Percentiles rank a stretch among this genome's conserved stretches.
phyloP scores from a whole-genome alignment of 2,329 filamentous ascomycete genomes.

The Pezicula carpinea region DNA sequence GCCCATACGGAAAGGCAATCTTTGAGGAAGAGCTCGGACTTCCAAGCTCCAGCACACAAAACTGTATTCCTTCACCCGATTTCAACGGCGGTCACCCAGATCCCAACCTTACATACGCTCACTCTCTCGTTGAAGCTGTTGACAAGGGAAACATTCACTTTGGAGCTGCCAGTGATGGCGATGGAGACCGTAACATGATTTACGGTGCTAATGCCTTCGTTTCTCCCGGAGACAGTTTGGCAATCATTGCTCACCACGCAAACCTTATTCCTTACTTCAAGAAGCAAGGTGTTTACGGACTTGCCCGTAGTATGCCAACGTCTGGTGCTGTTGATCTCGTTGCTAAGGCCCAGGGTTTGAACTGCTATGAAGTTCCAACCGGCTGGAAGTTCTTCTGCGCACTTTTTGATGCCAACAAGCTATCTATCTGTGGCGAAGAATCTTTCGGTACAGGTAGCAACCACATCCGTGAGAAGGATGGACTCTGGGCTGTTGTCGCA shows the following conservation, averaged over 20 bases:
- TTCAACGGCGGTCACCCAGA: conserved; percentile 97
- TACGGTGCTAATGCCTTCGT: conserved; percentile 97
- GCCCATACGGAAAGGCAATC: conserved; percentile 90
- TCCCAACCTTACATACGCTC: conserved; percentile 94
- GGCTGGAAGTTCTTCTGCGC: conserved; percentile 99
- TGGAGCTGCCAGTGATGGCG: conserved; percentile 91
- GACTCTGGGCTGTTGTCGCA: conserved; percentile 92
- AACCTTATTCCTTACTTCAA: conserved; percentile 97
- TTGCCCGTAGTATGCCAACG: conserved; percentile 96
- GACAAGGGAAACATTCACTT: conserved; percentile 92
- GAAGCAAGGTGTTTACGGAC: conserved; percentile 91
- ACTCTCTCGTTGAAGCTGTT: conserved; percentile 88
- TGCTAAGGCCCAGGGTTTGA: conserved; percentile 85
- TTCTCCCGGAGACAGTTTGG: conserved; percentile 92
- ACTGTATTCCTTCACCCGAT: conserved; percentile 87
- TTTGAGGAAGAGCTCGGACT: conserved; percentile 92
- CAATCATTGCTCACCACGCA: conserved; percentile 96
- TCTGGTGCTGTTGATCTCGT: conserved; percentile 94
- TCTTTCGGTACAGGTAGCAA: conserved; percentile 97
- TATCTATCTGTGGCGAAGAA: conserved; percentile 98
- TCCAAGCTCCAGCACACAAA: conserved; percentile 72
- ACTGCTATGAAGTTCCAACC: conserved; percentile 94
- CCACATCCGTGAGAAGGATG: conserved; percentile 99
- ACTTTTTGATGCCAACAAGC: conserved; percentile 88
- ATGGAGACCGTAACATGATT: conserved; percentile 99